Evolutionary conservation across 805 yeast species (phyloP), one percentile per base, ranked within the genome.

Genomic region (Saccharomycopsis schoenii): DNA sequence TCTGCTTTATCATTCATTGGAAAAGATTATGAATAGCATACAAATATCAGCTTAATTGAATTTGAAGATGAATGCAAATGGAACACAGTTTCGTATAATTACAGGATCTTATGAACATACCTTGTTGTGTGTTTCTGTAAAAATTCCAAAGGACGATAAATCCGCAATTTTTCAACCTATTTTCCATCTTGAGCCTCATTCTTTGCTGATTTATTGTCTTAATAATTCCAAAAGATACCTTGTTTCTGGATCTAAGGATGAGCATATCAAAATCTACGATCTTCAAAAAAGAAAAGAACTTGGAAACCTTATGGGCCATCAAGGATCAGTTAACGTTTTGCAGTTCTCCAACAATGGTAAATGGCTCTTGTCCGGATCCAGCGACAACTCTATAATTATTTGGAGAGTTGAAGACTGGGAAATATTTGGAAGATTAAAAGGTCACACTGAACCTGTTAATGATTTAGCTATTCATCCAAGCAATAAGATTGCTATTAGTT

Each of bases 321-420:
- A 85, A 66, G 99, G 99, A 1, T 85, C 96, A 4, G 83, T 94
- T 58, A 88, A 97, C 0, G 77, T 85, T 21, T 75, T 94, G 62
- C 80, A 79, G 62, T 94, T 94, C 71, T 84, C 90, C 0, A 73
- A 75, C 55, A 89, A 83, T 66, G 73, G 90, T 2, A 90, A 86
- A 69, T 94, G 99, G 99, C 78, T 94, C 41, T 74, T 94, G 29
- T 86, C 96, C 12, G 96, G 94, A 0, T 88, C 92, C 1, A 96
- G 88, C 54, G 98, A 94, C 71, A 96, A 97, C 25, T 86, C 84
- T 62, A 84, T 94, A 56, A 82, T 90, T 58, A 81, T 94, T 51
- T 94, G 99, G 99, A 80, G 98, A 72, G 88, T 94, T 2, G 90
- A 89, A 71, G 99, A 94, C 74, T 94, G 99, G 99, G 98, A 94